Evolutionary conservation across 2,329 filamentous ascomycete species (phyloP), one percentile per base, ranked within the genome.

Genomic region (Elsinoe ampelina): DNA sequence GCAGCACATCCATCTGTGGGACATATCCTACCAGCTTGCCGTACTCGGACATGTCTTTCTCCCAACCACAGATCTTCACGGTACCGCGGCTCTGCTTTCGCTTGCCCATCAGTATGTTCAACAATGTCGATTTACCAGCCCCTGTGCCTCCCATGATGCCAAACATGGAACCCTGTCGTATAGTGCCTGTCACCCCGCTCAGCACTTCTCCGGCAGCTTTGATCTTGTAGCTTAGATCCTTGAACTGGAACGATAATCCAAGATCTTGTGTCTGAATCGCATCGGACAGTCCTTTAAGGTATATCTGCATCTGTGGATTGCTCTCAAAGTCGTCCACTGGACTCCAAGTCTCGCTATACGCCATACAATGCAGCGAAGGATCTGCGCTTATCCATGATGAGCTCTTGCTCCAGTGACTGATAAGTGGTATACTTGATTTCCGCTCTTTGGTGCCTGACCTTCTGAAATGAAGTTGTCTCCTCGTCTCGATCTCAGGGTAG

Each of bases 91-190:
- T 82, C 58, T 77, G 73, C 34, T 68, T 72, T 0, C 70, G 72
- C 66, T 82, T 82, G 11, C 80, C 80, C 79, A 82, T 82, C n/a
- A 82, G 71, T 22, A 81, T 77, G 57, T 82, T 82, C 32, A 82
- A 72, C 59, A 83, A 81, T 0, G 80, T 82, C 15, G 77, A 78
- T 65, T 82, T 82, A 30, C 80, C 80, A 1, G 79, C 79, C n/a
- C 80, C 79, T 1, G 76, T 80, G 5, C 78, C 78, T 5, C 80
- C 79, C 78, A 82, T 81, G n/a, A 82, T 72, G 8, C 78, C 80
- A 35, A 76, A 78, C n/a, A 82, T 72, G 4, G 75, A 75, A 0
- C 80, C 80, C 10, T 73, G 71, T 17, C 78, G 70, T 62, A 82
- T 81, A 3, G 71, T 73, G 0, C 80, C 80, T 0, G 77, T 80